Evolutionary conservation across 768 basidiomycete species (phyloP), one percentile per base, ranked within the genome.

Genomic region (Pleurotus pulmonarius): DNA sequence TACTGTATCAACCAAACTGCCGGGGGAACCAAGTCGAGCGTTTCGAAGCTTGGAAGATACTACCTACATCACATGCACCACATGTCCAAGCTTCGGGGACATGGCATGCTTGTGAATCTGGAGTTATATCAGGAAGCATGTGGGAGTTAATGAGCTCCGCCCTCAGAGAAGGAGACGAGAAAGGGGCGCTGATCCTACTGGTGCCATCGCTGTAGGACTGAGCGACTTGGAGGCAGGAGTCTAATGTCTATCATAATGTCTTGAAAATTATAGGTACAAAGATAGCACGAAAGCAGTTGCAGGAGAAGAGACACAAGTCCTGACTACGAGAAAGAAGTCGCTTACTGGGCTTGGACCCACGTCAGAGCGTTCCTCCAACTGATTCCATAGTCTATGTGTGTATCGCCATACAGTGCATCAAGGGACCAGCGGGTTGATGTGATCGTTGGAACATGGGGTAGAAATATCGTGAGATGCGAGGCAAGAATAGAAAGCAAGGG

Each of bases 351-450:
- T 34, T 3, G 29, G 29, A 20, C 24, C 13, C 13, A 25, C n/a
- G 16, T 56, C 47, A 63, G 37, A 70, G 57, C 4, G 65, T 65
- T 45, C 71, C 71, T 38, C 71, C 71, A 5, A 72, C 71, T 5
- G 70, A 69, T 57, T 69, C 70, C 71, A 72, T 72, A 1, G 70
- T 72, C 71, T 72, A 46, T 3, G 20, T 43, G 9, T 25, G 15
- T 12, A 25, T 34, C 25, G 37, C n/a, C 18, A 24, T 24, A 44
- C n/a, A 40, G 25, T n/a, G 11, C 34, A 34, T 29, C 12, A 13
- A 25, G 46, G 13, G 24, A 20, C 16, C 16, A 24, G 46, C 13
- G 24, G 22, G 46, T 11, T 25, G 46, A 24, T 15, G 24, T 47
- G 29, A 34, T 47, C 46, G 46, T 47, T 34, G 29, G 29, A 34